A percentile compares a stretch with the other conserved stretches of the same genome.
Evolutionary conservation across 2,329 filamentous ascomycete species (phyloP).

Genomic region (Fusarium camptoceras): DNA sequence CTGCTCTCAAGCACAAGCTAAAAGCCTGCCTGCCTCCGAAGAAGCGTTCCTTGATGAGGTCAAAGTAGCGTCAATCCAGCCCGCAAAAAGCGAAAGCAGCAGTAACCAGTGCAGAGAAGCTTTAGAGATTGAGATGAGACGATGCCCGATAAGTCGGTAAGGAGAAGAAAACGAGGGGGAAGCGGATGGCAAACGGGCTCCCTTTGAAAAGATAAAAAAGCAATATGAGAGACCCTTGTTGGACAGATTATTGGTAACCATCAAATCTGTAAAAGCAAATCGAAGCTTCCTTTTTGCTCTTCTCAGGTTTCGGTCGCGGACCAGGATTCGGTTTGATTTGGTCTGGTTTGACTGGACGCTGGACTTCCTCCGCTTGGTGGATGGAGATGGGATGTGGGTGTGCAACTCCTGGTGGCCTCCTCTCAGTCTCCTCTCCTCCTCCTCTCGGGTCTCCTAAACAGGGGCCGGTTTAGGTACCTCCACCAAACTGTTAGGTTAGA

Average conservation of each 20-base stretch:
- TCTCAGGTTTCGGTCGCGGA: slow-evolving; percentile 9
- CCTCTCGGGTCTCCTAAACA: slow-evolving; percentile 33
- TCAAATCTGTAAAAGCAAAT: slow-evolving; percentile 25
- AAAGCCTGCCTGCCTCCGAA: slow-evolving; percentile 36
- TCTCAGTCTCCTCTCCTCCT: slow-evolving; percentile 11
- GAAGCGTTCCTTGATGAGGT: slow-evolving; percentile 42
- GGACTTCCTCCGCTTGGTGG: slow-evolving; percentile 18
- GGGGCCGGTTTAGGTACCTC: slow-evolving; percentile 36
- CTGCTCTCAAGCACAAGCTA: slow-evolving; percentile 22
- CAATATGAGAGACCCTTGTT: slow-evolving; percentile 6
- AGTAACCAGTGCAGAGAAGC: neutral
- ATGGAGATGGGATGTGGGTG: slow-evolving; percentile 23
- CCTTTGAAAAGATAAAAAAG: slow-evolving; percentile 5
- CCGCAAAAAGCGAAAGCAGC: slow-evolving; percentile 6
- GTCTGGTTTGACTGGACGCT: neutral
- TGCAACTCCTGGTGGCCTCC: slow-evolving; percentile 35
- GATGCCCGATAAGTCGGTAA: neutral
- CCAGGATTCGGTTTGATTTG: slow-evolving; percentile 18
- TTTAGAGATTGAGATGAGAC: neutral
- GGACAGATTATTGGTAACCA: neutral
- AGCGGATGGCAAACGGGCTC: neutral
- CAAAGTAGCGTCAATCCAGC: slow-evolving; percentile 26
- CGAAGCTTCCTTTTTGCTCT: slow-evolving; percentile 31
- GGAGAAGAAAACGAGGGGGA: neutral
- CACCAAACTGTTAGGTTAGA: slow-evolving; percentile 21